Evolutionary conservation across 352 stramenopile species (phyloP), one percentile per base, ranked within the genome.

Genomic region (Elongisporangium undulatum): DNA sequence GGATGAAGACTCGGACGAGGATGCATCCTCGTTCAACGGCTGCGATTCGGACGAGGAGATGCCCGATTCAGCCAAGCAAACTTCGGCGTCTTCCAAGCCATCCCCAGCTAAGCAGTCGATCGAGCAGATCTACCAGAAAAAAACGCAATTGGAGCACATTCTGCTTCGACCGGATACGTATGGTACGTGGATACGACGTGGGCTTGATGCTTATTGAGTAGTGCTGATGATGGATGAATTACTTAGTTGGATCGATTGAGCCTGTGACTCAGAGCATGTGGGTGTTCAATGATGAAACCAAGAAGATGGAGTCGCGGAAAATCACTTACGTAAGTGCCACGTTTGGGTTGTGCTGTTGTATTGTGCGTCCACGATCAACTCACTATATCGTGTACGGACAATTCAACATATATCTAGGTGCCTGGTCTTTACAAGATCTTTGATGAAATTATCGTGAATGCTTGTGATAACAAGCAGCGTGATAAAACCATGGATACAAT

Each of bases 401-500:
- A 4, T 8, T 38, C 26, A 12, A 12, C 26, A 38, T 12, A 13
- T 38, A 38, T 38, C 17, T 68, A 95, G 82, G 79, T 97, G 17
- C 97, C 97, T 22, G 97, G 95, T 38, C 71, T 99, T 23, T 96
- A 98, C 69, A 99, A 99, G 83, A 98, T 99, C 64, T 99, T 99
- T 70, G 97, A 99, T 71, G 97, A 99, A 69, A 99, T 99, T 57
- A 96, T 99, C 16, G 97, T 99, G 51, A 99, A 99, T 77, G 98
- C 98, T 0, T 98, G 97, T 20, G 98, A 99, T 69, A 99, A 99
- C 87, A 99, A 99, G 78, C 98, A 99, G 76, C 91, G 98, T 24
- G 98, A 99, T 87, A 86, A 93, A 53, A 81, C 83, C 23, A 98
- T 98, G 92, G 84, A 96, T 68, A 93, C 81, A 20, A 67, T 98